Percentiles rank a stretch among this genome's conserved stretches.
phyloP scores from a whole-genome alignment of 2,329 filamentous ascomycete genomes.

The Chaetomium olivaceum region DNA sequence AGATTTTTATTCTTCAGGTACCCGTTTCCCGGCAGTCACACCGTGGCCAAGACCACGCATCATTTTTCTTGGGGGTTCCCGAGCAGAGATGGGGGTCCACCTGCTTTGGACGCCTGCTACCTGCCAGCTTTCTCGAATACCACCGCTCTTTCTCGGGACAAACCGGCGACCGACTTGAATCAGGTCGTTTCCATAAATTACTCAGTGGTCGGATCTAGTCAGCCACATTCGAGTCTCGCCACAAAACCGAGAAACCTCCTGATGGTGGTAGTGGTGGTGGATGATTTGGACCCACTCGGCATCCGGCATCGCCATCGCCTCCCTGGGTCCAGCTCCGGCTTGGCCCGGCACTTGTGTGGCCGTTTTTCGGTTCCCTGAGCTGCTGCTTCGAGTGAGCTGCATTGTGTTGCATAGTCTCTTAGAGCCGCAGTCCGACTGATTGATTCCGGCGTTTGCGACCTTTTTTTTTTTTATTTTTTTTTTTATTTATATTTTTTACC shows the following conservation, averaged over 20 bases:
- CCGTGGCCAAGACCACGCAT: not conserved
- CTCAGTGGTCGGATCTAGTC: too few relatives aligned
- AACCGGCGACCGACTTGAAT: too few relatives aligned
- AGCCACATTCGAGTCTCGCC: not conserved
- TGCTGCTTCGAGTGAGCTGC: not conserved
- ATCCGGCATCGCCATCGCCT: not conserved
- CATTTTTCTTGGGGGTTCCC: not conserved
- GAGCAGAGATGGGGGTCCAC: not conserved
- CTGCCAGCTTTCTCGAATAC: too few relatives aligned
- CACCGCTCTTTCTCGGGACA: too few relatives aligned
- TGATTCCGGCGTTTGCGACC: not conserved
- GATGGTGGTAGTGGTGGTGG: not conserved
- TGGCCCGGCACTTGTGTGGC: constrained; percentile 4
- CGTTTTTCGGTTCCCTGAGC: not conserved
- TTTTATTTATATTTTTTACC: not conserved
- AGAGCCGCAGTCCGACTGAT: not conserved
- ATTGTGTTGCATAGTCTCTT: not conserved
- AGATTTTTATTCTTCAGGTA: not conserved
- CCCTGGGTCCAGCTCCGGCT: not conserved
- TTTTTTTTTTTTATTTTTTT: not conserved
- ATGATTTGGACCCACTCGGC: not conserved
- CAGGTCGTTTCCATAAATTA: too few relatives aligned
- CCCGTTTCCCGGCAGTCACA: not conserved
- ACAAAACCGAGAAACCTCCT: not conserved
- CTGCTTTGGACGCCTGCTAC: too few relatives aligned